Evolutionary conservation across 768 basidiomycete species (phyloP).

Genomic region (Pleurotus djamor): DNA sequence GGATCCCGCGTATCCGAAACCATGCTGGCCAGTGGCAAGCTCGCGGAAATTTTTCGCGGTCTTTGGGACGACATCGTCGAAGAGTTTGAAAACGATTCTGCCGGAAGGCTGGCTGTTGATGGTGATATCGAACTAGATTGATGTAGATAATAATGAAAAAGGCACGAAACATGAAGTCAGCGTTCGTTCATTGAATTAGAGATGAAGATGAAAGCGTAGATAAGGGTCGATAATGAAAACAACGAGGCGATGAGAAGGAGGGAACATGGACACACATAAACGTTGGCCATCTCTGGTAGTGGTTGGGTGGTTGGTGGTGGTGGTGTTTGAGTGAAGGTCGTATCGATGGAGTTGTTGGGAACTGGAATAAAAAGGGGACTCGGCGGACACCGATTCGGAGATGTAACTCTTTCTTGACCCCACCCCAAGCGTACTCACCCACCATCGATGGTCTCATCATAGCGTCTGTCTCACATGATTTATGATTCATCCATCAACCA

Average conservation of each 20-base stretch:
- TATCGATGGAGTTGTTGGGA: not conserved
- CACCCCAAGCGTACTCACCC: not conserved
- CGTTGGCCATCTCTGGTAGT: not conserved
- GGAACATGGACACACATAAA: not conserved
- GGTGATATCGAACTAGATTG: conserved; percentile 55
- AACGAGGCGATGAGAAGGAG: not conserved
- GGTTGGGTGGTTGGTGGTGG: not conserved
- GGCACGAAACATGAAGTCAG: not conserved
- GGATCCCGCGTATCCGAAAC: conserved; percentile 71
- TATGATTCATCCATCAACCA: no score
- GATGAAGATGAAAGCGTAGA: no score
- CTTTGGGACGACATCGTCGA: conserved; percentile 79
- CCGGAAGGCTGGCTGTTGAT: conserved; percentile 62
- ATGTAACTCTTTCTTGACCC: not conserved
- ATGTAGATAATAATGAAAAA: not conserved
- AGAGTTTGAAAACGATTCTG: conserved; percentile 81
- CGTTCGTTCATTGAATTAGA: no score
- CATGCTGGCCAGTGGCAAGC: conserved; percentile 63
- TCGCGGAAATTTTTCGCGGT: conserved; percentile 83
- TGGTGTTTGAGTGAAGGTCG: not conserved
- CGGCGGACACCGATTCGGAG: not conserved
- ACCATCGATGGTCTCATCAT: not conserved
- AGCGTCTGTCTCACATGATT: no score
- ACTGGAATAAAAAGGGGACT: not conserved
- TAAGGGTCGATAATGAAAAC: not conserved